Base-by-base conservation (phyloP, 331 rosid species). In the Quercus lobata region DNA sequence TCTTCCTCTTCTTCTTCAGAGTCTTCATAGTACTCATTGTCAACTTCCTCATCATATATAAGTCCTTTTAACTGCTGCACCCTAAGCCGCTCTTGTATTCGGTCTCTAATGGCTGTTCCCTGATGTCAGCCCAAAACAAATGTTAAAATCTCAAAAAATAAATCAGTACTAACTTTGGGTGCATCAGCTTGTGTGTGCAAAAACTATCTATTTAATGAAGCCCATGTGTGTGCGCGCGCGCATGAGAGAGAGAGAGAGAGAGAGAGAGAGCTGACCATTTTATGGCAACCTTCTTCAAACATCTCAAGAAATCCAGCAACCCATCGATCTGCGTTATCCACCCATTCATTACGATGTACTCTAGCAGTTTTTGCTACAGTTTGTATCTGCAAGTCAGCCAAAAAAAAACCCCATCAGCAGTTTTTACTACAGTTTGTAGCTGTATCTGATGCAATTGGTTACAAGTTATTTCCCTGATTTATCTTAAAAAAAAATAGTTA, bases 241-340 rank as follows among this genome's bases (percentile, higher is more conserved):
- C 5, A 7, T 0, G n/a, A 61, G 68, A 65, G 27, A 66, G 6
- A 32, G 27, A 27, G 29, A 66, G 22, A 66, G 6, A 32, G 27
- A 27, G 29, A 66, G 22, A 19, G 17, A 10, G 72, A 76, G 75
- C 87, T 79, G 78, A 93, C 99, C 99, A 95, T 95, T 86, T 95
- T 95, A 69, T 95, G 98, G 83, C 96, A 95, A 69, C 98, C 94
- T 90, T 95, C 99, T 89, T 95, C 99, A 89, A 95, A 95, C 98
- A 93, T 91, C 88, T 95, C 99, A 68, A 95, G 87, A 85, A 95
- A 95, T 70, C 99, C 99, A 83, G 92, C 99, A 60, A 95, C 99
- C 98, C 84, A 88, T n/a, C 99, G 97, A 82, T 95, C 99, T 68
- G 98, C 99, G 86, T 95, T 95, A 86, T 95, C 99, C 46, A 95